Conservation (phyloP, 2,329 filamentous ascomycete species). For the Beauveria asiatica region DNA sequence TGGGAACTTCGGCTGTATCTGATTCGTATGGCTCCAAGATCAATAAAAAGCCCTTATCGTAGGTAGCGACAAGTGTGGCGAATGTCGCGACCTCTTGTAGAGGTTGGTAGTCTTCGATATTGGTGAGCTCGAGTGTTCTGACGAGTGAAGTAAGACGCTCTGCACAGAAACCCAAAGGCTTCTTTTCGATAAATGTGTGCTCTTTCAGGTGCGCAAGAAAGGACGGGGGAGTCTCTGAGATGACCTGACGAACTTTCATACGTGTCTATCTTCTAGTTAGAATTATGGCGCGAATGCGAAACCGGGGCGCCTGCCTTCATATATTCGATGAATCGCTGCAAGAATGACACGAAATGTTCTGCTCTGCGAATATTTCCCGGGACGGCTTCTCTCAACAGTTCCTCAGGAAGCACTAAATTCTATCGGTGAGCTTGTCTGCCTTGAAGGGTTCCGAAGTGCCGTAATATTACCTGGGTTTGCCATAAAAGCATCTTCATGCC, state of each 20-base stretch:
- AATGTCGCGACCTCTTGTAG: conserved; percentile 97
- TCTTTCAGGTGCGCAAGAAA: conserved; percentile 91
- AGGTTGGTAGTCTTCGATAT: conserved; percentile 95
- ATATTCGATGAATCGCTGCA: conserved; percentile 96
- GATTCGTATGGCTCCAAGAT: conserved; percentile 98
- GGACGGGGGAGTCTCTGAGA: conserved; percentile 91
- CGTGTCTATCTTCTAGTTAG: conserved; percentile 52
- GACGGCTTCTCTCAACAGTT: conserved; percentile 89
- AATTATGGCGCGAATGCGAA: neutral
- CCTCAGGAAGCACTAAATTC: conserved; percentile 71
- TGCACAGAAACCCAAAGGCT: conserved; percentile 87
- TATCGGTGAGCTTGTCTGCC: conserved; percentile 13
- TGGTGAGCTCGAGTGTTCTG: conserved; percentile 87
- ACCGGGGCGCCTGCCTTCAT: conserved; percentile 49
- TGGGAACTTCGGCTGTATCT: conserved; percentile 88
- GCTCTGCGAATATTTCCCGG: conserved; percentile 93
- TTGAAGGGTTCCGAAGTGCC: neutral
- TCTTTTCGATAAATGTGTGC: conserved; percentile 95
- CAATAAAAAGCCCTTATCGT: conserved; percentile 90
- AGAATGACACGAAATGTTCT: conserved; percentile 89
- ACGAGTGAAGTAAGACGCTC: conserved; percentile 92
- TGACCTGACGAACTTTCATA: conserved; percentile 97
- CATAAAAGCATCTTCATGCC: conserved; percentile 95
- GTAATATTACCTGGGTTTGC: conserved; percentile 60
- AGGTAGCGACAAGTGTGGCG: conserved; percentile 89